Evolutionary conservation across 2,329 filamentous ascomycete genomes (phyloP).

Genomic region (Colletotrichum aenigma): DNA sequence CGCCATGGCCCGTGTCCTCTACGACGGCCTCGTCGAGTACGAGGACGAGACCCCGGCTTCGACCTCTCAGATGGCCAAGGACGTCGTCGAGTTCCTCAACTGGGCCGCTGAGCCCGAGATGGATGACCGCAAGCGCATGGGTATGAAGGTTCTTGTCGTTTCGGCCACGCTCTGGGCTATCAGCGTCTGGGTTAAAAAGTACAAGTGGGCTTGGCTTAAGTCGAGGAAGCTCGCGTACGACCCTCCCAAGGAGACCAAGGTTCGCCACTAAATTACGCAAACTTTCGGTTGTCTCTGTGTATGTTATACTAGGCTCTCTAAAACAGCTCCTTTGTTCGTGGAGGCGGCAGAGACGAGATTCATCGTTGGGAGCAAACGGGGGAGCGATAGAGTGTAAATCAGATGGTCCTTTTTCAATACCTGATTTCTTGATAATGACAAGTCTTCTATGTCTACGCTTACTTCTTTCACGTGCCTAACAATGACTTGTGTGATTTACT

Average conservation of each 20-base stretch:
- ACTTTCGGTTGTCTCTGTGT: conserved; percentile 24
- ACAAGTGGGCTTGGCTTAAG: conserved; percentile 99
- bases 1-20: conserved; percentile 97
- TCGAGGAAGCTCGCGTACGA: conserved; percentile 91
- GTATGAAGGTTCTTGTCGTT: conserved; percentile 91
- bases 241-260: conserved; percentile 64
- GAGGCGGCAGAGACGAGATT: conserved; percentile 35
- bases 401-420: conserved; percentile 49
- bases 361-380: conserved; percentile 23
- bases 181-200: conserved; percentile 98
- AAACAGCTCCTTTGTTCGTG: conserved; percentile 47
- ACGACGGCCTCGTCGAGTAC: conserved; percentile 97
- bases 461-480: background rate
- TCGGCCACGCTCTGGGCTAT: conserved; percentile 80
- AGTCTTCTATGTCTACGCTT: conserved; percentile 1
- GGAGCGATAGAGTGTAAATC: conserved; percentile 54
- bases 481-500: background rate
- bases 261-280: conserved; percentile 48
- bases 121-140: conserved; percentile 99
- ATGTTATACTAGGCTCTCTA: conserved; percentile 36
- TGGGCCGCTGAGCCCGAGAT: conserved; percentile 99
- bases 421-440: conserved; percentile 23
- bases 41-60: conserved; percentile 94
- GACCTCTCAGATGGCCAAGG: conserved; percentile 99
- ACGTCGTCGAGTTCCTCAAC: conserved; percentile 98